These are phyloP conservation scores for Aspergillus campestris DNA, from an alignment of 495 filamentous ascomycete species.

Conservation along the genomic window DNA sequence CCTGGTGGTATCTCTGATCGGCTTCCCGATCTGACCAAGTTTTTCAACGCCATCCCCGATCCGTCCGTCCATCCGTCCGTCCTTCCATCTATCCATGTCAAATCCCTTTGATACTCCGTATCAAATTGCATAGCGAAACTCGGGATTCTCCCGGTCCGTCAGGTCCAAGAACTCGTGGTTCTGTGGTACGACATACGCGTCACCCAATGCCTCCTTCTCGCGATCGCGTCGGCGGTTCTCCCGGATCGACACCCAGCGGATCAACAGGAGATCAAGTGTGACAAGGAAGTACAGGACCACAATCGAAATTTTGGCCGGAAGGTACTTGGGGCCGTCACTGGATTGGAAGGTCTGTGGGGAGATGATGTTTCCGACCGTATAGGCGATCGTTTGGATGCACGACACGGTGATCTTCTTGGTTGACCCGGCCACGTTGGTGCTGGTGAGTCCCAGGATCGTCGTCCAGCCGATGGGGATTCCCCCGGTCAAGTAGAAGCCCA, in stretches of 20 bases:
- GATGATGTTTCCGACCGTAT: constrained; percentile 49
- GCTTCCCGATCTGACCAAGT: too few relatives aligned
- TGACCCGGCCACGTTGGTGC: constrained; percentile 50
- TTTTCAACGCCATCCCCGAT: not conserved
- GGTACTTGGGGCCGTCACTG: constrained; percentile 43
- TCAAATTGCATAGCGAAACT: constrained; percentile 14
- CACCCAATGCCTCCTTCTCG: constrained; percentile 40
- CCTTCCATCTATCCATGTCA: not conserved
- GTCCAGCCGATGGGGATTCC: constrained; percentile 41
- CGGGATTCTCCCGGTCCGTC: constrained; percentile 32
- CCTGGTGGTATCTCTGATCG: too few relatives aligned
- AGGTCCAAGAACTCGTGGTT: constrained; percentile 50
- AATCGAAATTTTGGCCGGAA: constrained; percentile 53
- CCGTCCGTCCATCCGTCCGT: not conserved
- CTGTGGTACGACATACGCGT: constrained; percentile 45
- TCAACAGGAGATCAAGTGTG: constrained; percentile 34
- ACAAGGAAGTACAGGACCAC: constrained; percentile 45
- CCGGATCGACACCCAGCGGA: constrained; percentile 41
- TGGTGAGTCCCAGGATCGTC: constrained; percentile 39
- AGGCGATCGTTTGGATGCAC: constrained; percentile 50
- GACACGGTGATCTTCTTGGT: constrained; percentile 61
- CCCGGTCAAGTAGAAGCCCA: constrained; percentile 44
- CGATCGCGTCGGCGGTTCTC: constrained; percentile 38
- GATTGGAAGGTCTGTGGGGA: constrained; percentile 42
- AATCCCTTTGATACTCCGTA: not conserved